Base-by-base conservation (phyloP, 805 yeast genomes). In the Candida chauliodis region DNA sequence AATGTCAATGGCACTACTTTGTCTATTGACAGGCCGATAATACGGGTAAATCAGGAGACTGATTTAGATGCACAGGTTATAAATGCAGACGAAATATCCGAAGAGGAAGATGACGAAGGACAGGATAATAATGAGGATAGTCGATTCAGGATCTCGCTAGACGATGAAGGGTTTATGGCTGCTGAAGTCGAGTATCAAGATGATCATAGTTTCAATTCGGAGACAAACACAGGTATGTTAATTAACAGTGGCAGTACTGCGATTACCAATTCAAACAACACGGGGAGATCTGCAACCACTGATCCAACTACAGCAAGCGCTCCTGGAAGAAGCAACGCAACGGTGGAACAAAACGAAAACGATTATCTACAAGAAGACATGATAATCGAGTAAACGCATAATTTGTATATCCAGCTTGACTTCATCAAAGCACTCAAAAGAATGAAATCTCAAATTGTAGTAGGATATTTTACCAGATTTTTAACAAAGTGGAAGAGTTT, bases 51-150 rank as follows among this genome's bases (percentile, higher is more conserved):
- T 20, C 45, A 52, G 10, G 73, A 27, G 15, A 16, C 15, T 5
- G 30, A 75, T 46, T 51, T 72, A 32, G 82, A 78, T 53, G 78
- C 70, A 5, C 64, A 66, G 3, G 49, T 75, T 3, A 66, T 71
- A 1, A 63, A 69, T 41, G 69, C 67, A 8, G 73, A 67, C 41
- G 69, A 62, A 22, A 46, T 52, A 30, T 40, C 42, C 15, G 50
- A 47, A 40, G 51, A 57, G 28, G 71, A 64, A 41, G 69, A 65
- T 42, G 42, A 57, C 30, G 36, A 52, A 24, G 45, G 48, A 29
- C n/a, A n/a, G n/a, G n/a, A n/a, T n/a, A 47, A 49, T 27, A 26
- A 5, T 20, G 18, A n/a, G 2, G 50, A 28, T 20, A 30, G 15
- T 3, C 24, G 24, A 18, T n/a, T 10, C 3, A 18, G 37, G 23